Base-by-base conservation (phyloP, 768 basidiomycete species). In the Calocybe gangraenosa region DNA sequence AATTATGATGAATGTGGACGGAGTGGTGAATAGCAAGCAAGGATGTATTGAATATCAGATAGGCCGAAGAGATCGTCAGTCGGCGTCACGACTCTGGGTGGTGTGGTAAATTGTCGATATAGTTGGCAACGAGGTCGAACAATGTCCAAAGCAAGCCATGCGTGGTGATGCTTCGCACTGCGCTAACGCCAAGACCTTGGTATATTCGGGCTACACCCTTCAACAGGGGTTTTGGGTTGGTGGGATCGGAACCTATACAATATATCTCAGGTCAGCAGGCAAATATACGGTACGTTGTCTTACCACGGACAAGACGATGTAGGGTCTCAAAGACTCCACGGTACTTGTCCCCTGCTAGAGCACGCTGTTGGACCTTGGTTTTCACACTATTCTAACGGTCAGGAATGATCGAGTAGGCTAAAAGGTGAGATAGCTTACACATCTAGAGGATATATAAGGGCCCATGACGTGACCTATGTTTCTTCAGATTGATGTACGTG, bases 141-240 rank as follows among this genome's bases (percentile, higher is more conserved):
- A 96, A 73, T 7, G 93, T 95, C 93, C 93, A 96, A 40, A 94
- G 71, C 31, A 95, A 71, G 17, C 94, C 94, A 53, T 96, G 94
- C 6, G 92, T 95, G 23, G 92, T 89, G 57, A 95, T 85, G 55
- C 88, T 93, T 42, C 96, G 81, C 41, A 90, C 63, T 32, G 94
- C 94, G 50, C 92, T 95, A 52, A 99, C 89, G 44, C 94, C 92
- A 40, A 97, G 79, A 43, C 95, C 96, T 49, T 87, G 84, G 63
- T 99, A 99, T 52, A 98, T 81, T 30, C 92, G 75, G 25, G 82
- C 73, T 37, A 96, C 66, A 19, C 96, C 96, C 35, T 73, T 75
- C 5, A 88, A 62, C 8, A 93, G 66, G 5, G 87, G 77, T 63
- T 85, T 87, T 17, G 92, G 92, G 47, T 81, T 72, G 45, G 72